Base-by-base conservation (phyloP, 192 early-diverging fungal species). In the Dissophora ornata region DNA sequence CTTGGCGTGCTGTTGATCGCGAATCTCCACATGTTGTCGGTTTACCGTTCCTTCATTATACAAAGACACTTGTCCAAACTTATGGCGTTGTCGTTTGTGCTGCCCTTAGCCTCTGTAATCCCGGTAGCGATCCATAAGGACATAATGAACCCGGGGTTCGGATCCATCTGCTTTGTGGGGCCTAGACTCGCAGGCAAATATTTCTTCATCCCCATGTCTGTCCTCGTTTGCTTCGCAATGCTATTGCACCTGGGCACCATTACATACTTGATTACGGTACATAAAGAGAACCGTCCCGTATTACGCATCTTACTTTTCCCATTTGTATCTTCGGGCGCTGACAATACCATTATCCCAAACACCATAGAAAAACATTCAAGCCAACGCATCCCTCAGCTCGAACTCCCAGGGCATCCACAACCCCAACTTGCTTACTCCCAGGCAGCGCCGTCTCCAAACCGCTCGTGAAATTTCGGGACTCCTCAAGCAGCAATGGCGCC, bases 401-500 rank as follows among this genome's bases (percentile, higher is more conserved):
- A 3, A 1, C 10, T 32, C 10, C 19, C 28, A 30, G 15, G 50
- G 50, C 30, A 54, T 55, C 34, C 8, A 30, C n/a, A 55, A 40
- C 28, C 49, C 25, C 4, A 21, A 51, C 28, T 8, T 51, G 25
- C 44, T 16, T 45, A n/a, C 44, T 4, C 6, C 44, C 44, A 10
- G 13, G 7, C 22, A 42, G n/a, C 58, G 59, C 4, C 62, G 55
- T 8, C 54, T 73, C 34, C 61, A 73, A 46, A 59, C 62, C 38
- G 61, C 70, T 1, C 70, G 62, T 12, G 70, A 73, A 3, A 73
- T 73, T 12, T 73, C 70, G 0, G 21, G 30, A 4, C 24, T 73
- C 5, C 55, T 73, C 19, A 57, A 65, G 25, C 70, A 73, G 25
- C 70, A 73, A 40, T 73, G 70, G 70, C 70, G 70, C 2, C 62